Evolutionary conservation across 805 yeast genomes (phyloP).

Genomic region (Kurtzmaniella cleridarum): DNA sequence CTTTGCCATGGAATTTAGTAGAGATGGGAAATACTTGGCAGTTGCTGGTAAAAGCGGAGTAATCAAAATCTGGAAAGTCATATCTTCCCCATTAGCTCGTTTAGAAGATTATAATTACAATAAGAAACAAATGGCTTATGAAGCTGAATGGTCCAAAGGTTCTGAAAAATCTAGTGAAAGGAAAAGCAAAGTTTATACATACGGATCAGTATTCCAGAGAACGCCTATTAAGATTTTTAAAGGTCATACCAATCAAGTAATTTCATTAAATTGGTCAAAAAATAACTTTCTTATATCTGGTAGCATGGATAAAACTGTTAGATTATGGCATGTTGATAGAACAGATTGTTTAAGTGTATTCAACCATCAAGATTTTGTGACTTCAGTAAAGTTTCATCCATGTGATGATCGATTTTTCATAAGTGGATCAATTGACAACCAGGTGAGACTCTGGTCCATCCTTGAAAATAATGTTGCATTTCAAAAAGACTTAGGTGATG

Average conservation of each 20-base stretch:
- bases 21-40: constrained; percentile 79
- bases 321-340: constrained; percentile 80
- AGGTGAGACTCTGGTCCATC: constrained; percentile 78
- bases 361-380: constrained; percentile 74
- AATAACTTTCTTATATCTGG: constrained; percentile 76
- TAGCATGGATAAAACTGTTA: constrained; percentile 80
- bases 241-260: constrained; percentile 67
- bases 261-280: constrained; percentile 84
- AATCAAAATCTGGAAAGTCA: constrained; percentile 74
- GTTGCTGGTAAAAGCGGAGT: constrained; percentile 74
- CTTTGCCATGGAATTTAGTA: constrained; percentile 70
- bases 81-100: constrained; percentile 66
- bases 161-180: neutral
- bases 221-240: constrained; percentile 53
- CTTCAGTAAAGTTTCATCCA: constrained; percentile 76
- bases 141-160: constrained; percentile 8
- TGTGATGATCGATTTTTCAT: constrained; percentile 81
- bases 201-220: constrained; percentile 77
- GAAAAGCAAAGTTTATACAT: constrained; percentile 20
- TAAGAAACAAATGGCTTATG: constrained; percentile 1
- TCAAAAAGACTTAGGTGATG: constrained; percentile 45
- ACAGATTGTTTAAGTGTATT: constrained; percentile 58
- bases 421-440: constrained; percentile 75
- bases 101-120: constrained; percentile 31
- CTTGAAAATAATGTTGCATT: constrained; percentile 63